phyloP scores from a whole-genome alignment of 2,329 filamentous ascomycete genomes.

The Neofusicoccum sp. region DNA sequence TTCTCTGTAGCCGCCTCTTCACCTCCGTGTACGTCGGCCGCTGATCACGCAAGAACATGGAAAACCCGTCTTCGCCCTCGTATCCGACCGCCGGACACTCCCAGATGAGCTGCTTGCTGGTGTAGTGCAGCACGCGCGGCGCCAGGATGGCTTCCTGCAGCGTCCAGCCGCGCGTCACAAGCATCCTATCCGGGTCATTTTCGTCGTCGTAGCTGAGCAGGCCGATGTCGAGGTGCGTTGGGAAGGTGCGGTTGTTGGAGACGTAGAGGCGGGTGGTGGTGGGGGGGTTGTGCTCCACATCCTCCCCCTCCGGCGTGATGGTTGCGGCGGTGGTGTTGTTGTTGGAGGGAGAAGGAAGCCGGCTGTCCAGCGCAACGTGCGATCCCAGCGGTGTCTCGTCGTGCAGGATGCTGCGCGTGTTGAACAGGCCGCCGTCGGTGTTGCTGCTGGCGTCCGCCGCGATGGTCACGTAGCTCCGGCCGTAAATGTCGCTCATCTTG shows the following conservation, averaged over 20 bases:
- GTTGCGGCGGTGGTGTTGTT: too few relatives aligned
- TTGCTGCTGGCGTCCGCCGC: not conserved
- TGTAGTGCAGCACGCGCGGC: constrained; percentile 35
- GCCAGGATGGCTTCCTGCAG: constrained; percentile 41
- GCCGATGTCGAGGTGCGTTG: not conserved
- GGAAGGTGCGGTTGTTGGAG: not conserved
- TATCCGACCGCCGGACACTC: too few relatives aligned
- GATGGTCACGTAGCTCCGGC: not conserved
- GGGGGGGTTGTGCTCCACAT: too few relatives aligned
- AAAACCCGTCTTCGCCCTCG: too few relatives aligned
- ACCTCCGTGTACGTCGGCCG: not conserved
- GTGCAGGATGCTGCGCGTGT: not conserved
- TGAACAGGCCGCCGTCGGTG: not conserved
- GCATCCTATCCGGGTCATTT: not conserved
- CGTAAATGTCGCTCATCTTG: constrained; percentile 11
- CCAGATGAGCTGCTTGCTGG: constrained; percentile 40
- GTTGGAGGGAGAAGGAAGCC: too few relatives aligned
- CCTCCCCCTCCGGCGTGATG: too few relatives aligned
- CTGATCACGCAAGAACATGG: too few relatives aligned
- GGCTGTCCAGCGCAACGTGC: not conserved
- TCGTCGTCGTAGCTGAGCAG: not conserved
- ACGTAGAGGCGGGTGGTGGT: too few relatives aligned
- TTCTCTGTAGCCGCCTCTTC: too few relatives aligned
- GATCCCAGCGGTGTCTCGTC: not conserved
- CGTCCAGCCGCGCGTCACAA: constrained; percentile 32